phyloP scores from a whole-genome alignment of 2,329 filamentous ascomycete species.

The Xylariaceae sp. region DNA sequence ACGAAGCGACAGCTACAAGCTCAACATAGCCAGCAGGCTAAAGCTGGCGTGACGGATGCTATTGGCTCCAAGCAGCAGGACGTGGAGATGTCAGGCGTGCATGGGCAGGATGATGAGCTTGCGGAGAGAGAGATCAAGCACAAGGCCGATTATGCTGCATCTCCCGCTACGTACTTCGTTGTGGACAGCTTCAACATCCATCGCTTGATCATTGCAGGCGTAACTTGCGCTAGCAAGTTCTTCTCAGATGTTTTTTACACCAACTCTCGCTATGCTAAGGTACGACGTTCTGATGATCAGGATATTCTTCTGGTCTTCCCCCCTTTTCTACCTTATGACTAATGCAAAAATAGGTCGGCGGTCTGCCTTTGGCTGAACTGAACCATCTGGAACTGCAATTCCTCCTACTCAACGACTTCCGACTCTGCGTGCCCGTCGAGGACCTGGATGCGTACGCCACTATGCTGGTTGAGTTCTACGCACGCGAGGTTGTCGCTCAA shows the following conservation, averaged over 20 bases:
- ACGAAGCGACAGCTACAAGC: conserved; percentile 38
- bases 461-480: conserved; percentile 98
- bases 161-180: conserved; percentile 66
- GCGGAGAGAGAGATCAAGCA: conserved; percentile 19
- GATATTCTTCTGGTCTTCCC: neutral
- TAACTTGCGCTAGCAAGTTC: conserved; percentile 98
- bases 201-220: conserved; percentile 88
- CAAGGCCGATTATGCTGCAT: conserved; percentile 27
- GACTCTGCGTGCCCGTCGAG: conserved; percentile 86
- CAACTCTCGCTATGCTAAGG: conserved; percentile 98
- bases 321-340: conserved; percentile 12
- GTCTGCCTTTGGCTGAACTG: conserved; percentile 82
- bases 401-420: conserved; percentile 90
- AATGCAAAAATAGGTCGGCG: conserved; percentile 66
- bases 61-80: conserved; percentile 25
- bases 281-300: conserved; percentile 43
- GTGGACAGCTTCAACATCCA: conserved; percentile 99
- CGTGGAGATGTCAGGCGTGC: conserved; percentile 34
- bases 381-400: conserved; percentile 98
- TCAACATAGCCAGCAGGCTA: conserved; percentile 28
- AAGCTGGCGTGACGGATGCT: conserved; percentile 8
- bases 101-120: conserved; percentile 39
- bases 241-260: conserved; percentile 99
- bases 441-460: conserved; percentile 96
- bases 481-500: conserved; percentile 69